Base-by-base conservation (phyloP, 345 rosid species). In the Populus davidiana region DNA sequence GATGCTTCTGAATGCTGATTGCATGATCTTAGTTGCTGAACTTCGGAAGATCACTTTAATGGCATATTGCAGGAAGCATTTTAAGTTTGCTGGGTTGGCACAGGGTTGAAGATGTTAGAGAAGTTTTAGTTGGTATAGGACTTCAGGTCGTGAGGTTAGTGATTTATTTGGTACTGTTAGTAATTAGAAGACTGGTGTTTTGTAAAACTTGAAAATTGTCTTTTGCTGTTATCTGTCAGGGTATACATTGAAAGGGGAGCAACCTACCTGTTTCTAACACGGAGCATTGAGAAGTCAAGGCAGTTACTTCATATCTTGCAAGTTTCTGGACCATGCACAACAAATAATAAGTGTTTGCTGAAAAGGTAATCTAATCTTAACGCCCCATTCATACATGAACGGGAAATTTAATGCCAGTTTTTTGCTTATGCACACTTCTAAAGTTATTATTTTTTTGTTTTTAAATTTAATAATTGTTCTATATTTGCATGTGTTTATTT, bases 111-210 rank as follows among this genome's bases (percentile, higher is more conserved):
- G 98, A 93, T 81, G 86, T 93, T 83, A 83, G 80, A 81, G 94
- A 90, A 77, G 87, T 92, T 77, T 73, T 86, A 62, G 84, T 92
- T 54, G 96, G 99, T 80, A 75, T 96, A 64, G 93, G 97, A 80
- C 94, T 93, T 86, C 99, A 91, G 84, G 82, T 91, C 82, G 80
- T 91, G 80, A 93, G 99, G 99, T 96, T 76, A 80, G 94, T 84
- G 61, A 68, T 64, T 84, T 79, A 59, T 77, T 63, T 77, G 74
- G 35, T 72, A 72, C 74, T 70, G 6, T 47, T 54, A 36, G 75
- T 47, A 54, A 66, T 74, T 59, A 10, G 64, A 59, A n/a, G 29
- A 59, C 6, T 3, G 64, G 11, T 59, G 29, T 59, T 4, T 59
- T 1, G 25, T 59, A 23, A 59, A 59, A 67, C 86, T 82, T 83